Evolutionary conservation across 108 stramenopile genomes (phyloP), one percentile per base, ranked within the genome.

Genomic region (Craspedostauros australis): DNA sequence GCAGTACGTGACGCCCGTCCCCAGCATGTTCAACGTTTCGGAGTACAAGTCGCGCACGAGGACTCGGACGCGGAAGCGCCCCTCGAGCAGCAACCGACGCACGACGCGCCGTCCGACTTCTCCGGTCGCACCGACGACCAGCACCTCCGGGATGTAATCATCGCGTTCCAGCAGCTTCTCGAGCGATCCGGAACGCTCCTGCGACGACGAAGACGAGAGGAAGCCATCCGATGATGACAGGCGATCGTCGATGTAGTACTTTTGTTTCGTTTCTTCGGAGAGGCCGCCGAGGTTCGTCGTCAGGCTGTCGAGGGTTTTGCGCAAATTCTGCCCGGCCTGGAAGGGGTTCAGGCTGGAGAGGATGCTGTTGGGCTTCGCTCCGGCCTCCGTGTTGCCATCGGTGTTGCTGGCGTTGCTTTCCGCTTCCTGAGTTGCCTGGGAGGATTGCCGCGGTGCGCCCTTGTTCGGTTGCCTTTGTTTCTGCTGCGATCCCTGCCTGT

Each of bases 1-100:
- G 60, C 89, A 87, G 64, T 93, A 95, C 8, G 78, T 86, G 0
- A 93, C 94, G 32, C 90, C 90, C 0, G 90, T 90, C 1, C 91
- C 91, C 52, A 93, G 57, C 43, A 88, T 58, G 44, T 93, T 86
- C 39, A 95, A 49, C 3, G 94, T 93, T 28, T 61, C 49, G 2
- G 89, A 89, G 69, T 93, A 95, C 70, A 95, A 79, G 61, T 95
- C 88, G 32, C 87, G 68, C 15, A 95, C 93, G 41, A 95, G 48
- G 2, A 92, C 90, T 5, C 93, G 76, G 7, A 95, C 88, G 3
- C 86, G 79, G 22, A 86, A 85, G 9, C 77, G 70, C 19, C 81
- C 75, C 31, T 79, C 76, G 15, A 91, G 54, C 5, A 95, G 43
- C 1, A 95, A 57, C 19, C 91, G 80, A 46, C 84, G 73, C 1